Evolutionary conservation across 176 grass and related monocot genomes (phyloP), one percentile per base, ranked within the genome.

Genomic region (Carex pumila): DNA sequence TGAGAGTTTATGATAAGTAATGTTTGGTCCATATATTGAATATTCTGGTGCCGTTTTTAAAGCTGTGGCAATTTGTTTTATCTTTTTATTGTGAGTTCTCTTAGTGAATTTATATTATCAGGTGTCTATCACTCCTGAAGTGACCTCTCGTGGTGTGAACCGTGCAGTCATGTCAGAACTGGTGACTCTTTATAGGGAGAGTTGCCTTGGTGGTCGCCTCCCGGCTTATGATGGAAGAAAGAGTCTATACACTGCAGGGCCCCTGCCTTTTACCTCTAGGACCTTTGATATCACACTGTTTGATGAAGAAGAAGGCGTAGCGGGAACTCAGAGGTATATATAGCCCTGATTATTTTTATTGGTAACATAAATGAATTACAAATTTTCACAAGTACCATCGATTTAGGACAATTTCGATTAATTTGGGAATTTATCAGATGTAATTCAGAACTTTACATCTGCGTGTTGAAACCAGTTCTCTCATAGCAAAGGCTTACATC

Each of bases 171-270:
- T 97, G 91, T 78, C 30, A 69, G 94, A 93, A 79, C 84, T 97
- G 36, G 89, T 97, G 61, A 85, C 9, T 0, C 78, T 93, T 22
- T 86, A 97, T 83, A 90, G 89, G 80, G 78, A 90, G 13, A 87
- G 84, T 69, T 75, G 83, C 58, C 86, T 97, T 82, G 94, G 88
- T 56, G 91, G 94, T 53, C 91, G 94, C 37, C 88, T 97, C 57
- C 94, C 94, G 61, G 94, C 91, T 9, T 93, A 97, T 21, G 91
- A 97, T 78, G 94, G 94, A 85, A 88, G 94, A 80, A 97, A 97
- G 91, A 97, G 94, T 78, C 86, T 97, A 25, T 97, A 97, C 80
- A 97, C 94, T 12, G 94, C 94, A 45, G 94, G 94, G 8, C 91
- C 94, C 6, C 81, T 97, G 84, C 94, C 94, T 32, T 97, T 97